phyloP scores from a whole-genome alignment of 345 rosid species.

The Lenwebbia sp. region DNA sequence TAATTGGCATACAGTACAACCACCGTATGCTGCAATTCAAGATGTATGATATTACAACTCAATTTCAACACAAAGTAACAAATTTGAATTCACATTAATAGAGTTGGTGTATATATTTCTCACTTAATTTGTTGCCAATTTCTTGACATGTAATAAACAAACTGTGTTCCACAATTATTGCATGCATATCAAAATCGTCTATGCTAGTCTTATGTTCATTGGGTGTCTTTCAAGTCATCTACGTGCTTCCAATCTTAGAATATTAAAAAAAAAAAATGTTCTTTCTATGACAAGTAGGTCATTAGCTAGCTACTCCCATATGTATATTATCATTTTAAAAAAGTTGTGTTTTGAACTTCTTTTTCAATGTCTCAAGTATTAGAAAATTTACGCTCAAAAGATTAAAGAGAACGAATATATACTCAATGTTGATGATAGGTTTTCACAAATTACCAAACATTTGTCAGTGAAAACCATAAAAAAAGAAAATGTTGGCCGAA shows the following conservation, averaged over 20 bases:
- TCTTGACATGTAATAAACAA: not conserved
- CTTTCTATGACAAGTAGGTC: not conserved
- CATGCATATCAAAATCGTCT: not conserved
- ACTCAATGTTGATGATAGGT: not conserved
- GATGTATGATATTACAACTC: not conserved
- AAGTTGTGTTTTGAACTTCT: not conserved
- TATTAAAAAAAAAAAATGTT: not conserved
- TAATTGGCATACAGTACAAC: not conserved
- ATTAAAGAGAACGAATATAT: not conserved
- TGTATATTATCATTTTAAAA: not conserved
- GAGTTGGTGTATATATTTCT: not conserved
- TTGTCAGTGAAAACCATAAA: not conserved
- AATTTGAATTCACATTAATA: not conserved
- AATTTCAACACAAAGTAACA: not conserved
- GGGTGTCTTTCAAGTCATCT: not conserved
- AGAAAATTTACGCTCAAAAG: not conserved
- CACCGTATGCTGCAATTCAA: not conserved
- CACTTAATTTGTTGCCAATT: not conserved
- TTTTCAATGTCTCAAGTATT: not conserved
- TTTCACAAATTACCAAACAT: not conserved
- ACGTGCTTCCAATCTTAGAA: not conserved
- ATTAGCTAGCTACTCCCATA: not conserved
- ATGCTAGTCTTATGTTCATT: not conserved
- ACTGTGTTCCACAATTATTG: not conserved
- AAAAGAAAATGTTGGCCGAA: not conserved